Conservation (phyloP, 2,329 filamentous ascomycete genomes). For the Fusarium caatingaense region DNA sequence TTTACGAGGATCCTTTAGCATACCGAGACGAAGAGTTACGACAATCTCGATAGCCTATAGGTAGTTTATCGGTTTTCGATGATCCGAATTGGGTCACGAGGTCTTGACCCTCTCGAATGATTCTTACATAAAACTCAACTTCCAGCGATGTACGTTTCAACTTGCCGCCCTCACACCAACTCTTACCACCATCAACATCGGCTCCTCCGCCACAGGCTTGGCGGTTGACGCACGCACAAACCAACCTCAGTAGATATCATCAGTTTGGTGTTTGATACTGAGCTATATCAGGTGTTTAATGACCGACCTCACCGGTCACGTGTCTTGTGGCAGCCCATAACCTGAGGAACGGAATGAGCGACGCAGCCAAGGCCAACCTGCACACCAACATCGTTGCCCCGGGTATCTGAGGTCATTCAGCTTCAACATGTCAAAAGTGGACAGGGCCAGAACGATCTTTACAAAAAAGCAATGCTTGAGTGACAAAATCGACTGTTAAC, state of each 20-base stretch:
- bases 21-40: background rate
- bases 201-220: slow-evolving; percentile 16
- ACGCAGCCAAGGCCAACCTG: slow-evolving; percentile 23
- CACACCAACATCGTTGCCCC: background rate
- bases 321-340: slow-evolving; percentile 1
- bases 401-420: background rate
- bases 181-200: background rate
- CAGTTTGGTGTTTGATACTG: background rate
- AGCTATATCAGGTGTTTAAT: background rate
- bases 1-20: slow-evolving; percentile 4
- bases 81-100: background rate
- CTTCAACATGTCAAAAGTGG: background rate
- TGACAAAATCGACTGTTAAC: background rate
- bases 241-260: background rate
- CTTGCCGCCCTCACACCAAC: slow-evolving; percentile 30
- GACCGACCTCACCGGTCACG: slow-evolving; percentile 25
- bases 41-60: background rate
- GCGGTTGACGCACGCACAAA: slow-evolving; percentile 9
- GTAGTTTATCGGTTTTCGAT: background rate
- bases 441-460: background rate
- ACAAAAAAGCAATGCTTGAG: background rate
- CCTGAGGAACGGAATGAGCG: slow-evolving; percentile 20
- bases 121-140: slow-evolving; percentile 1
- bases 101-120: background rate
- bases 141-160: background rate